These are phyloP conservation scores for Pichia sp. DNA, from an alignment of 1,139 yeast species.

Conservation along the genomic window DNA sequence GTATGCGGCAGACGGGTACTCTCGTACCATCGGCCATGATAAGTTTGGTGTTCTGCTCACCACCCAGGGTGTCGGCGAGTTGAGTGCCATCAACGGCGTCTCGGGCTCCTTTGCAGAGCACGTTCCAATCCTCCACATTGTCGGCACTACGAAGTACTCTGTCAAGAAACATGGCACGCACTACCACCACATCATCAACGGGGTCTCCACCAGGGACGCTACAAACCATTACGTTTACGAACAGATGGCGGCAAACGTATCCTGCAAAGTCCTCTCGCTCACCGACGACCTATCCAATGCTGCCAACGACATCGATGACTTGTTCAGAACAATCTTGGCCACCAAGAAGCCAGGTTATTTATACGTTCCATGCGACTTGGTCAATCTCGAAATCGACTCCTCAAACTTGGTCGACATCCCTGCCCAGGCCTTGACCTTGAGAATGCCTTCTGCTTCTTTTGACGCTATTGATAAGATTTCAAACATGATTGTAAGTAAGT, in stretches of 20 bases:
- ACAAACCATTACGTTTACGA: slow-evolving; percentile 61
- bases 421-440: slow-evolving; percentile 10
- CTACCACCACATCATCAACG: slow-evolving; percentile 69
- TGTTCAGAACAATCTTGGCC: slow-evolving; percentile 50
- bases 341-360: slow-evolving; percentile 76
- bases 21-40: slow-evolving; percentile 26
- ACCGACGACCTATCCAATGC: slow-evolving; percentile 42
- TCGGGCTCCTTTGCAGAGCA: slow-evolving; percentile 80
- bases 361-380: slow-evolving; percentile 68
- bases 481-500: slow-evolving; percentile 41
- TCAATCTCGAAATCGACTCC: slow-evolving; percentile 43
- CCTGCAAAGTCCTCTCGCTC: slow-evolving; percentile 56
- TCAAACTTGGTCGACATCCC: slow-evolving; percentile 24
- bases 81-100: slow-evolving; percentile 78
- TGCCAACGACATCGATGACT: slow-evolving; percentile 55
- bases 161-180: slow-evolving; percentile 26
- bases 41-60: slow-evolving; percentile 37
- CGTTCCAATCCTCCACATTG: slow-evolving; percentile 80
- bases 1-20: slow-evolving; percentile 50
- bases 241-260: slow-evolving; percentile 53
- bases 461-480: slow-evolving; percentile 35
- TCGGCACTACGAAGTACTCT: slow-evolving; percentile 63
- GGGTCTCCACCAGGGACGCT: slow-evolving; percentile 37
- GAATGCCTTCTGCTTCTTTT: neutral
- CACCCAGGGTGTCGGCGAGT: slow-evolving; percentile 84